These are phyloP conservation scores for Phoenix roebelenii DNA, from an alignment of 176 grass and related monocot genomes.

Conservation along the genomic window DNA sequence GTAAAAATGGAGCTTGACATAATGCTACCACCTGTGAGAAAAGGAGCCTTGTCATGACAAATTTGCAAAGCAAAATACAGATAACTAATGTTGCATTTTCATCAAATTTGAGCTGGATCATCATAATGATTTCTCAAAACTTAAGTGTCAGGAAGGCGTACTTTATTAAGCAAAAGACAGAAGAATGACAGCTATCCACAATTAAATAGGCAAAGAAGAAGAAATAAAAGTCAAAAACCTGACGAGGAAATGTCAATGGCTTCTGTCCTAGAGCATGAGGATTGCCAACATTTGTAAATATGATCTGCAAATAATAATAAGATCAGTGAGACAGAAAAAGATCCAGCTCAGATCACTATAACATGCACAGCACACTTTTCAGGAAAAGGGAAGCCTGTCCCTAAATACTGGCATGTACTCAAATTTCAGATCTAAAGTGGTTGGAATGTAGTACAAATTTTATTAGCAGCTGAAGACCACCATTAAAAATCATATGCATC, in stretches of 20 bases:
- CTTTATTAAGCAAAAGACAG: too few species aligned
- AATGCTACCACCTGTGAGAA: conserved; percentile 77
- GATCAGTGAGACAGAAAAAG: neutral
- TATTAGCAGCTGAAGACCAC: too few species aligned
- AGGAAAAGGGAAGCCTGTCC: too few species aligned
- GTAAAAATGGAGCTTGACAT: conserved; percentile 91
- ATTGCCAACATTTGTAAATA: conserved; percentile 99
- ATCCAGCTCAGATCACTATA: too few species aligned
- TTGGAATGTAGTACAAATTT: too few species aligned
- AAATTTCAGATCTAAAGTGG: too few species aligned
- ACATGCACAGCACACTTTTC: too few species aligned
- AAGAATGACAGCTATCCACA: too few species aligned
- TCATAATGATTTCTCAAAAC: too few species aligned
- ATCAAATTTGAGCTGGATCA: neutral
- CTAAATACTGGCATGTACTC: too few species aligned
- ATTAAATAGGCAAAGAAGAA: neutral
- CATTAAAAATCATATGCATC: too few species aligned
- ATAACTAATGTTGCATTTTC: neutral
- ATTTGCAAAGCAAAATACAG: neutral
- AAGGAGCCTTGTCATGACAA: neutral
- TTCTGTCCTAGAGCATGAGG: conserved; percentile 97
- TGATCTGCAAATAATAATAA: conserved; percentile 52
- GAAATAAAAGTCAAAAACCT: conserved; percentile 26
- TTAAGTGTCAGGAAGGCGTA: too few species aligned
- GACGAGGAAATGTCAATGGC: conserved; percentile 86